A percentile compares a stretch with the other conserved stretches of the same genome.
phyloP scores from a whole-genome alignment of 2,329 filamentous ascomycete genomes.

The Neobulgaria alba region DNA sequence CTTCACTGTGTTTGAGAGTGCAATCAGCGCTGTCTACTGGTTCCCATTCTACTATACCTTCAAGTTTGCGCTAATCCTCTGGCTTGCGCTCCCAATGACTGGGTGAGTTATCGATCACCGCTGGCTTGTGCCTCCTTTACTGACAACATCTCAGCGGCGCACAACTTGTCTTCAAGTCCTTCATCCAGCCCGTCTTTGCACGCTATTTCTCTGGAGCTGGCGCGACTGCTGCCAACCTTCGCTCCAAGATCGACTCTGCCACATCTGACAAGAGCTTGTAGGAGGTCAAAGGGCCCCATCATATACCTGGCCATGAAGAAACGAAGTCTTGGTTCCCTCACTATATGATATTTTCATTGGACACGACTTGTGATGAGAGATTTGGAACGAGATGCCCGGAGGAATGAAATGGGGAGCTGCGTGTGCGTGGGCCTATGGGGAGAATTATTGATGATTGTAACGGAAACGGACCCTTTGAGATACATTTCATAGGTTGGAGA shows the following conservation, averaged over 20 bases:
- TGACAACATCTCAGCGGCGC: conserved; percentile 58
- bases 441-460: conserved; percentile 11
- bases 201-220: conserved; percentile 71
- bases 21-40: conserved; percentile 82
- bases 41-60: conserved; percentile 99
- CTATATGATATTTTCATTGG: conserved; percentile 4
- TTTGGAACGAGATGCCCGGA: not conserved
- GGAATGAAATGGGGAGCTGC: conserved; percentile 3
- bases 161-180: conserved; percentile 92
- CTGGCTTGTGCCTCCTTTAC: conserved; percentile 4
- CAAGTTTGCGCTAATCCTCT: conserved; percentile 96
- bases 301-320: conserved; percentile 4
- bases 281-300: conserved; percentile 18
- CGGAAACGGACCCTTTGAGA: conserved; percentile 14
- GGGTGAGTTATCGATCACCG: conserved; percentile 51
- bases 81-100: conserved; percentile 94
- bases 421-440: conserved; percentile 8
- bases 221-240: conserved; percentile 78
- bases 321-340: conserved; percentile 5
- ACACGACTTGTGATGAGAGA: not conserved
- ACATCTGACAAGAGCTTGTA: conserved; percentile 60
- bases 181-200: conserved; percentile 83
- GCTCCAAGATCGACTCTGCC: conserved; percentile 74
- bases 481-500: conserved; percentile 17
- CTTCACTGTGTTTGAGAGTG: conserved; percentile 76